phyloP scores from a whole-genome alignment of 1,139 yeast species.

The Protomyces inouyei region DNA sequence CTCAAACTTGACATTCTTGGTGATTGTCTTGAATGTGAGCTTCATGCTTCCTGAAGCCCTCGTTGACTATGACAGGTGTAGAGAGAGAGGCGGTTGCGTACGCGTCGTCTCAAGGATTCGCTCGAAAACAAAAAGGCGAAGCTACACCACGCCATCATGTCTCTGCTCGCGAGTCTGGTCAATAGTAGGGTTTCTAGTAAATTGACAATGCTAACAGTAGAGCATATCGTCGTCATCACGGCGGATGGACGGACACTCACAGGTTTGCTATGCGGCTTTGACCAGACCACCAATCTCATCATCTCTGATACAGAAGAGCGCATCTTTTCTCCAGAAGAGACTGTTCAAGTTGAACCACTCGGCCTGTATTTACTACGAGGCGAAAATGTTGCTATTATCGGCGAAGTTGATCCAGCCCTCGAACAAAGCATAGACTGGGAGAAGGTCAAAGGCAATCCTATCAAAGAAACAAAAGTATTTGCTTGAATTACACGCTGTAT shows the following conservation, averaged over 20 bases:
- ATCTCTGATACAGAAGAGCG: constrained; percentile 28
- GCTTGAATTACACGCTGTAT: background rate
- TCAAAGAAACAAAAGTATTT: constrained; percentile 23
- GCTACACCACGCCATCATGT: background rate
- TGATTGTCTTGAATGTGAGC: constrained; percentile 71
- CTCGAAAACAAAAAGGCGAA: no score
- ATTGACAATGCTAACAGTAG: background rate
- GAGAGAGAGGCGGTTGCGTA: no score
- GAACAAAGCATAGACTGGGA: constrained; percentile 28
- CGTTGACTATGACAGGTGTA: background rate
- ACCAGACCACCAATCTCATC: constrained; percentile 29
- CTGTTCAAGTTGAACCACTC: constrained; percentile 15
- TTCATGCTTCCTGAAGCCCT: constrained; percentile 49
- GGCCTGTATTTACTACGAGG: constrained; percentile 28
- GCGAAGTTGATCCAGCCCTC: constrained; percentile 21
- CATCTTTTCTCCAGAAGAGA: constrained; percentile 24
- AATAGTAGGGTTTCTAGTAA: background rate
- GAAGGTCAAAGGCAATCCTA: constrained; percentile 27
- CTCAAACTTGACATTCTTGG: constrained; percentile 83
- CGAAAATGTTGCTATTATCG: constrained; percentile 28
- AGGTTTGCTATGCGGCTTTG: constrained; percentile 25
- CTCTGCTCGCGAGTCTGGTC: background rate
- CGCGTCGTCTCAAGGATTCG: no score
- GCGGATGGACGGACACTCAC: constrained; percentile 28
- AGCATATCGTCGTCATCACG: constrained; percentile 26